Percentiles rank a stretch among this genome's conserved stretches.
phyloP scores from a whole-genome alignment of 2,329 filamentous ascomycete species.

The Byssochlamys sp. region DNA sequence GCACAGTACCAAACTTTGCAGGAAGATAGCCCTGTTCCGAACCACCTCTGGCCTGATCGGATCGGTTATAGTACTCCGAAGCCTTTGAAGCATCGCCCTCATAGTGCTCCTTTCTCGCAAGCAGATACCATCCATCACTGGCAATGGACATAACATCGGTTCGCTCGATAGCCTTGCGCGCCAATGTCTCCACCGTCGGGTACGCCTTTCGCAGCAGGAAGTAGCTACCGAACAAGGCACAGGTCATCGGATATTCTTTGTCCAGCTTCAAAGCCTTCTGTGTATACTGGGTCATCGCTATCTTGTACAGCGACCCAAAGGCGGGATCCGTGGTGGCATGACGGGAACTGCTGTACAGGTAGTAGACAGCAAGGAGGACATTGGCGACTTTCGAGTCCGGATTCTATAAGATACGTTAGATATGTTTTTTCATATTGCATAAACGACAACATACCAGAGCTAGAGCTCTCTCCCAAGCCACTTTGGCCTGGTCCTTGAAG shows the following conservation, averaged over 20 bases:
- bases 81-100: constrained; percentile 65
- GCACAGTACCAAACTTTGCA: constrained; percentile 86
- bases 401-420: constrained; percentile 35
- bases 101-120: constrained; percentile 85
- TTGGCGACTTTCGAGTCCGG: constrained; percentile 81
- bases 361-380: constrained; percentile 79
- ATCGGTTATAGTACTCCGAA: constrained; percentile 74
- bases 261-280: constrained; percentile 90
- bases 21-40: constrained; percentile 84
- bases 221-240: constrained; percentile 80
- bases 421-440: neutral
- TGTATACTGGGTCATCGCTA: constrained; percentile 87
- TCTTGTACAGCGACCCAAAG: constrained; percentile 78
- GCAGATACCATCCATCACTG: constrained; percentile 92
- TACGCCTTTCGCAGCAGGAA: constrained; percentile 76
- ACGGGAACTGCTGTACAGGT: constrained; percentile 75
- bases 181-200: constrained; percentile 71
- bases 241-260: constrained; percentile 80
- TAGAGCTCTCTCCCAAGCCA: constrained; percentile 78
- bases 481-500: constrained; percentile 82
- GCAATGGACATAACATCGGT: constrained; percentile 95
- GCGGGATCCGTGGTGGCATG: constrained; percentile 73
- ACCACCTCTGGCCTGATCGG: constrained; percentile 84
- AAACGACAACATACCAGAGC: constrained; percentile 51
- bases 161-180: constrained; percentile 85